A percentile compares a stretch with the other conserved stretches of the same genome.
Conservation (phyloP, 805 yeast species). For the Lipomyces spencermartinsiae region DNA sequence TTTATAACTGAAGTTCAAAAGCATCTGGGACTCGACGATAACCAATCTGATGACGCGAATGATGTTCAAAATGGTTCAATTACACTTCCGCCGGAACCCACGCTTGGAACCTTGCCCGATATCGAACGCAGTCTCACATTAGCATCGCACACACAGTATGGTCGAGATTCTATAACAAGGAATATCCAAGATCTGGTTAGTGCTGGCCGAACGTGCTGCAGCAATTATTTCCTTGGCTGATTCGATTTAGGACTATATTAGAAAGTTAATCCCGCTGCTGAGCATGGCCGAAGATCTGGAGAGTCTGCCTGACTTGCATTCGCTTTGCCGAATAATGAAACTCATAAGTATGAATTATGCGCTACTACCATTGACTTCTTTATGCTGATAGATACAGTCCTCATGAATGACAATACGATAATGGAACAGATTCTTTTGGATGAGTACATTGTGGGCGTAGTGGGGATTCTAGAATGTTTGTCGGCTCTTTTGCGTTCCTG, state of each 20-base stretch:
- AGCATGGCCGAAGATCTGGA: constrained; percentile 60
- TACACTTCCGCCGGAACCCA: constrained; percentile 66
- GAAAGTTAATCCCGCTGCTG: constrained; percentile 60
- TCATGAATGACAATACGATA: constrained; percentile 72
- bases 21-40: constrained; percentile 38
- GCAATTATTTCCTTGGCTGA: neutral
- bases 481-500: neutral
- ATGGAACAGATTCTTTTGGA: constrained; percentile 65
- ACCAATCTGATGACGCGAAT: constrained; percentile 58
- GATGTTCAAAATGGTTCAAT: constrained; percentile 85
- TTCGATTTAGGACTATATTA: constrained; percentile 53
- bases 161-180: constrained; percentile 64
- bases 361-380: neutral
- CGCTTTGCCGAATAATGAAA: constrained; percentile 76
- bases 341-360: constrained; percentile 46
- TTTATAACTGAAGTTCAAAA: constrained; percentile 38
- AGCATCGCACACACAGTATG: constrained; percentile 65
- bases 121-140: constrained; percentile 65
- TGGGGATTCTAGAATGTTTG: constrained; percentile 76
- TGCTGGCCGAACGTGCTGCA: neutral
- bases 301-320: constrained; percentile 62
- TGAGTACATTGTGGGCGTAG: constrained; percentile 60
- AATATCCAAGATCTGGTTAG: constrained; percentile 56
- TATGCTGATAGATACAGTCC: constrained; percentile 43
- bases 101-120: constrained; percentile 56